A percentile compares a stretch with the other conserved stretches of the same genome.
phyloP scores from a whole-genome alignment of 2,329 filamentous ascomycete genomes.

The Endoconidiophora laricicola region DNA sequence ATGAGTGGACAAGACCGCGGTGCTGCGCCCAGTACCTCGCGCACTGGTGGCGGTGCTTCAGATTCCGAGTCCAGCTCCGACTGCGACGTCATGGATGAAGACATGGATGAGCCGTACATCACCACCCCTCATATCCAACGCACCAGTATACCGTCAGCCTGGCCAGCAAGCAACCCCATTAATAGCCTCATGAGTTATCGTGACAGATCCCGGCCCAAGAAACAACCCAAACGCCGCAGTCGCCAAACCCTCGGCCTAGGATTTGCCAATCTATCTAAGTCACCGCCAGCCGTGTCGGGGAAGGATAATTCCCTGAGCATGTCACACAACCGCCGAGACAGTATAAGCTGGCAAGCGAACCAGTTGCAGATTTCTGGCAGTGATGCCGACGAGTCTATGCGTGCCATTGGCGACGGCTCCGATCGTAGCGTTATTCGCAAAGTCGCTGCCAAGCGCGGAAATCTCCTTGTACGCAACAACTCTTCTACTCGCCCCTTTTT shows the following conservation, averaged over 20 bases:
- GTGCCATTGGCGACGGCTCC: slow-evolving; percentile 50
- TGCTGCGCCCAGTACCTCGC: slow-evolving; percentile 59
- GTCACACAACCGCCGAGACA: slow-evolving; percentile 55
- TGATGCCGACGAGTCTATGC: slow-evolving; percentile 45
- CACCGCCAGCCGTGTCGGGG: slow-evolving; percentile 43
- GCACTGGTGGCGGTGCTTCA: slow-evolving; percentile 53
- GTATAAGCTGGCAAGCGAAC: slow-evolving; percentile 78
- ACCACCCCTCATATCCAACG: slow-evolving; percentile 52
- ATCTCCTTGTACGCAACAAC: slow-evolving; percentile 52
- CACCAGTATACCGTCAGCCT: slow-evolving; percentile 19
- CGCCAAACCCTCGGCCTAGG: slow-evolving; percentile 33
- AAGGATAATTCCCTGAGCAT: slow-evolving; percentile 21
- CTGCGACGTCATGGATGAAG: slow-evolving; percentile 54
- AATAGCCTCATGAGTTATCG: slow-evolving; percentile 66
- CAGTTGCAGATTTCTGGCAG: slow-evolving; percentile 70
- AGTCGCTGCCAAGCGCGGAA: slow-evolving; percentile 72
- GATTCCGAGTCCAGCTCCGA: slow-evolving; percentile 63
- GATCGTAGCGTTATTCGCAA: slow-evolving; percentile 65
- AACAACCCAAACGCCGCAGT: slow-evolving; percentile 43
- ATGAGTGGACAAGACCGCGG: slow-evolving; percentile 54
- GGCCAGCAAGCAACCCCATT: slow-evolving; percentile 43
- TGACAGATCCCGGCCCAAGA: slow-evolving; percentile 54
- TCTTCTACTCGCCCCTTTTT: not conserved
- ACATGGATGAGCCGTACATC: slow-evolving; percentile 65
- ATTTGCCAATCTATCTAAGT: slow-evolving; percentile 43